These are phyloP conservation scores for Grifola frondosa DNA, from an alignment of 1,284 basidiomycete species.

Conservation along the genomic window DNA sequence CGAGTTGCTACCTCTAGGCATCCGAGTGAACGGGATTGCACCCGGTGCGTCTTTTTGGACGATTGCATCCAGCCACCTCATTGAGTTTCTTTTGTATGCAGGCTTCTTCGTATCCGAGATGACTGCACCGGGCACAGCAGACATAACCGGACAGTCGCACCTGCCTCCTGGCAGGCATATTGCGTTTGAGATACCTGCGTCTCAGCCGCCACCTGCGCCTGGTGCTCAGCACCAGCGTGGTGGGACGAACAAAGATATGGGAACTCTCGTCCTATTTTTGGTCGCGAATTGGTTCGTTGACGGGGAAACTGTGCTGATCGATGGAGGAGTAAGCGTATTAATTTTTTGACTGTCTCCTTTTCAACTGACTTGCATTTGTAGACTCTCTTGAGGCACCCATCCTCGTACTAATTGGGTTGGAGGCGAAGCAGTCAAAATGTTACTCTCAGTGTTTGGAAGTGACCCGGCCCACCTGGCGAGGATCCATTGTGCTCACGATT, in stretches of 20 bases:
- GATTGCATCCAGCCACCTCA: background rate
- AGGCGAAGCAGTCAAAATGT: too few species aligned
- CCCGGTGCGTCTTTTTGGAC: slow-evolving; percentile 34
- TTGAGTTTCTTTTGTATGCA: background rate
- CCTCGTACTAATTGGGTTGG: slow-evolving; percentile 36
- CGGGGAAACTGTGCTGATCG: slow-evolving; percentile 52
- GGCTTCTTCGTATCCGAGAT: slow-evolving; percentile 37
- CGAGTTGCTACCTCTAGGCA: slow-evolving; percentile 50
- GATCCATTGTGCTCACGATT: too few species aligned
- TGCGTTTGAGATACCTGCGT: slow-evolving; percentile 37
- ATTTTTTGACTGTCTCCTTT: background rate
- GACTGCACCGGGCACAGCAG: slow-evolving; percentile 32
- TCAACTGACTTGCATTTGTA: slow-evolving; percentile 16
- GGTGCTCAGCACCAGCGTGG: slow-evolving; percentile 23
- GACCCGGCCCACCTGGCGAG: too few species aligned
- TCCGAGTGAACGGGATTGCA: slow-evolving; percentile 57
- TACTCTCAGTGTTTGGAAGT: too few species aligned
- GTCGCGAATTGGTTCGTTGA: slow-evolving; percentile 52
- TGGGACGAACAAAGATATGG: slow-evolving; percentile 45
- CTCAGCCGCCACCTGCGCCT: slow-evolving; percentile 15
- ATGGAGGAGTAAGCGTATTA: slow-evolving; percentile 44
- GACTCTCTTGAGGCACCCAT: slow-evolving; percentile 42
- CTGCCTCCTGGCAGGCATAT: slow-evolving; percentile 22
- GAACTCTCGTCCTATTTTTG: slow-evolving; percentile 44
- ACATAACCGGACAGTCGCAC: slow-evolving; percentile 35